Evolutionary conservation across 805 yeast genomes (phyloP), one percentile per base, ranked within the genome.

Genomic region (Maudiozyma serrabonitensis): DNA sequence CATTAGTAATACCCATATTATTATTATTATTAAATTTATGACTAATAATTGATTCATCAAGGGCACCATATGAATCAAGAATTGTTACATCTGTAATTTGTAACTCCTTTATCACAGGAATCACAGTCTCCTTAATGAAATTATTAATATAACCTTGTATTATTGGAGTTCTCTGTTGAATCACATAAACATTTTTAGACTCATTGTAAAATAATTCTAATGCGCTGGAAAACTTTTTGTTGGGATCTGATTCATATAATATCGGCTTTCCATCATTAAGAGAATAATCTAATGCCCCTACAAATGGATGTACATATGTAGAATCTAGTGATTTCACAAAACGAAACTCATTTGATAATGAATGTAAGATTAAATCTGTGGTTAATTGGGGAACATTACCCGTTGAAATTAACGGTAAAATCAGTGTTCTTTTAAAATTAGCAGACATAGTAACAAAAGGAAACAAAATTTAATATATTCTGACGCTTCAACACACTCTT

Each of bases 331-430:
- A 60, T 11, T 76, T 80, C 3, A 82, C 71, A 38, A 75, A 76
- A 49, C 65, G 53, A 50, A 82, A 76, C 4, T 71, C 72, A 21
- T 43, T 34, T 4, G 56, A 48, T 3, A 49, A 31, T 2, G 69
- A 63, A 57, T 83, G 84, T 9, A 89, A 70, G 25, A 91, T 67
- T 31, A 90, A 70, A 64, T 90, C 98, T 6, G 77, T 65, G 0
- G 90, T 68, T 45, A 91, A 69, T 63, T 93, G 99, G 0, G 98
- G 95, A 3, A 89, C 84, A 59, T 91, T 93, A 7, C 95, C 98
- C 6, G 87, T 76, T 3, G 96, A 80, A 0, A 93, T 84, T 0
- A 89, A 68, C 0, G 98, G 98, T 1, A 93, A 41, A 0, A 91
- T 46, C 37, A 42, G 16, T n/a, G 45, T 42, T 28, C n/a, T 42